Evolutionary conservation across 116 monocot species (phyloP).

Genomic region (Trichopus zeylanicus): DNA sequence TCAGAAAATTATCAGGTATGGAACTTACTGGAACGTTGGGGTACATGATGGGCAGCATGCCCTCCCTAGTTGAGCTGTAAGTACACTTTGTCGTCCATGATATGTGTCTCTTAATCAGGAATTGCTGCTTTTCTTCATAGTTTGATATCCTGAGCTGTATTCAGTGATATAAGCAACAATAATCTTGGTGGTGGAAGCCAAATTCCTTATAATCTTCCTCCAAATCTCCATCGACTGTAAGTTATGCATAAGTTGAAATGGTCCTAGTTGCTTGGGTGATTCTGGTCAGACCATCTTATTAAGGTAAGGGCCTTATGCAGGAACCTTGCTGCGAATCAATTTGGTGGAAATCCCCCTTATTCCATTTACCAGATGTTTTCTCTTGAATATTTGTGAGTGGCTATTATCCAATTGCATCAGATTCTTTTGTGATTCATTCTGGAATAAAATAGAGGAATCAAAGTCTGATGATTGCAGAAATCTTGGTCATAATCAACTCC

Average conservation of each 20-base stretch:
- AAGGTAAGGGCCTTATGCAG: slow-evolving; percentile 31
- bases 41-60: slow-evolving; percentile 54
- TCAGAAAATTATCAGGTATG: slow-evolving; percentile 69
- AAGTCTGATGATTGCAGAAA: slow-evolving; percentile 67
- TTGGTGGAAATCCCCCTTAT: slow-evolving; percentile 59
- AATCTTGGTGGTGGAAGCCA: slow-evolving; percentile 58
- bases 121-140: slow-evolving; percentile 2
- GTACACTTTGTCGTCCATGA: slow-evolving; percentile 12
- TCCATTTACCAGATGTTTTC: slow-evolving; percentile 68
- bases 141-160: slow-evolving; percentile 15
- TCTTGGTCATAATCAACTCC: slow-evolving; percentile 64
- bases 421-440: background rate
- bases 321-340: slow-evolving; percentile 66
- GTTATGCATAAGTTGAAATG: slow-evolving; percentile 14
- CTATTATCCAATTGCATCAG: background rate
- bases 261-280: background rate
- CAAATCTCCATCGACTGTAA: slow-evolving; percentile 72
- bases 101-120: background rate
- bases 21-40: slow-evolving; percentile 68
- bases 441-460: background rate
- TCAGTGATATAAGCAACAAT: slow-evolving; percentile 92
- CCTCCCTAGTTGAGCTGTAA: slow-evolving; percentile 62
- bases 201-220: slow-evolving; percentile 81
- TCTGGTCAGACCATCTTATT: background rate
- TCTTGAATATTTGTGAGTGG: slow-evolving; percentile 70